Evolutionary conservation across 768 basidiomycete genomes (phyloP), one percentile per base, ranked within the genome.

Genomic region (Lentinula boryana): DNA sequence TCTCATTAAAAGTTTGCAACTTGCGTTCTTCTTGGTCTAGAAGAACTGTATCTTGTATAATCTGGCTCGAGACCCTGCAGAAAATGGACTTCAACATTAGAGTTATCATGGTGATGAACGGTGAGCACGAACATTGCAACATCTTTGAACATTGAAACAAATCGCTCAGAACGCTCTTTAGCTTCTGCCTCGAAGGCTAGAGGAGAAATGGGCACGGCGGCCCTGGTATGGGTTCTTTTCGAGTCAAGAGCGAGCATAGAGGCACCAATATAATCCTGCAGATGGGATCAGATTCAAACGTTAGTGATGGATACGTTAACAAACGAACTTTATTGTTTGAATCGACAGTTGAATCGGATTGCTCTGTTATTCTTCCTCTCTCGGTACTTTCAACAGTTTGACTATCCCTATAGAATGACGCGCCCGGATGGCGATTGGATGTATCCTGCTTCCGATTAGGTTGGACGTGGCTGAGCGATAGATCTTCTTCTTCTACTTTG

Each of bases 1-100:
- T 71, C 36, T 79, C 76, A 2, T 75, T 80, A 61, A 80, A 84
- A 2, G 79, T 79, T 61, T 78, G 73, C 41, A 80, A 63, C 65
- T 80, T 83, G 55, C 75, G 72, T 62, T 77, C 79, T 64, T 82
- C 82, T 60, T 69, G 73, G 46, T 76, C 74, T 41, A 79, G 72
- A 50, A 70, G 69, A 58, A 74, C 76, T 16, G 72, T 71, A 57
- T 81, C 73, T 68, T 77, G 75, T 55, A 80, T 73, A 51, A 78
- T 71, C 65, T 80, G 70, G 50, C 75, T 77, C 31, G 80, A 80
- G 31, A 83, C 64, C 64, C 83, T 84, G 56, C 23, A 48, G 15
- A 43, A 38, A 12, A 13, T 41, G 15, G 51, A n/a, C 1, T 9
- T 27, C 7, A 43, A 27, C 23, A 56, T 43, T 23, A 12, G 21